A percentile compares a stretch with the other conserved stretches of the same genome.
These are phyloP conservation scores for Zygosaccharomyces sapae DNA, from an alignment of 1,139 yeast genomes.

Conservation along the genomic window DNA sequence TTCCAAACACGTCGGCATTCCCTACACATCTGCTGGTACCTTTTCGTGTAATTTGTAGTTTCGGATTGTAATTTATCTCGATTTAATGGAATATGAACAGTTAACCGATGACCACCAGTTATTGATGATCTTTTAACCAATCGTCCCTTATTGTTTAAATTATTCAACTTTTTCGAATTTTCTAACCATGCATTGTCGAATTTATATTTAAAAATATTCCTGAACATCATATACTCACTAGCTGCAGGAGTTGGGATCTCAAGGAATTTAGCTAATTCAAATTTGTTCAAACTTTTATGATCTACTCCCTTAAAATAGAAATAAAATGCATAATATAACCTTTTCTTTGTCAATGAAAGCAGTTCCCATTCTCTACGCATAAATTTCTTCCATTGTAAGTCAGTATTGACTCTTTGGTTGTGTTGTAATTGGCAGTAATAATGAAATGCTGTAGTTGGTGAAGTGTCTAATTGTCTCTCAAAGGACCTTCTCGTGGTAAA, in stretches of 20 bases:
- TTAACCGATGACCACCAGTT: slow-evolving; percentile 7
- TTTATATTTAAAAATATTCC: slow-evolving; percentile 21
- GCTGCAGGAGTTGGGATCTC: slow-evolving; percentile 25
- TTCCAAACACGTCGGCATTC: slow-evolving; percentile 27
- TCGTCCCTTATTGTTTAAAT: neutral
- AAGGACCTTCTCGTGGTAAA: slow-evolving; percentile 19
- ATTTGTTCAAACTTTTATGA: slow-evolving; percentile 14
- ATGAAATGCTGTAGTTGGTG: slow-evolving; percentile 25
- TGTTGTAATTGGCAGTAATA: slow-evolving; percentile 20
- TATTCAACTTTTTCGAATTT: slow-evolving; percentile 1
- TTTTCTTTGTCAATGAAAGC: slow-evolving; percentile 21
- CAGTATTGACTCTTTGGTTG: slow-evolving; percentile 8
- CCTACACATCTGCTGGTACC: slow-evolving; percentile 27
- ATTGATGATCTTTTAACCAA: slow-evolving; percentile 2
- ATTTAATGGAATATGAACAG: slow-evolving; percentile 1
- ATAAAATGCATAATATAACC: slow-evolving; percentile 25
- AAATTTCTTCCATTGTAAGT: slow-evolving; percentile 16
- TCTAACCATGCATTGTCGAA: slow-evolving; percentile 18
- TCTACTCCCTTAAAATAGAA: slow-evolving; percentile 19
- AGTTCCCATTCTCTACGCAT: slow-evolving; percentile 26
- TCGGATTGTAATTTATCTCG: slow-evolving; percentile 1
- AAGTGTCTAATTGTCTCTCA: slow-evolving; percentile 15
- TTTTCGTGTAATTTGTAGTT: slow-evolving; percentile 11
- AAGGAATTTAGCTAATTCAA: slow-evolving; percentile 24
- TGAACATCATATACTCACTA: slow-evolving; percentile 26